Conservation (phyloP, 192 early-diverging fungal genomes). For the Podochytrium sp. region DNA sequence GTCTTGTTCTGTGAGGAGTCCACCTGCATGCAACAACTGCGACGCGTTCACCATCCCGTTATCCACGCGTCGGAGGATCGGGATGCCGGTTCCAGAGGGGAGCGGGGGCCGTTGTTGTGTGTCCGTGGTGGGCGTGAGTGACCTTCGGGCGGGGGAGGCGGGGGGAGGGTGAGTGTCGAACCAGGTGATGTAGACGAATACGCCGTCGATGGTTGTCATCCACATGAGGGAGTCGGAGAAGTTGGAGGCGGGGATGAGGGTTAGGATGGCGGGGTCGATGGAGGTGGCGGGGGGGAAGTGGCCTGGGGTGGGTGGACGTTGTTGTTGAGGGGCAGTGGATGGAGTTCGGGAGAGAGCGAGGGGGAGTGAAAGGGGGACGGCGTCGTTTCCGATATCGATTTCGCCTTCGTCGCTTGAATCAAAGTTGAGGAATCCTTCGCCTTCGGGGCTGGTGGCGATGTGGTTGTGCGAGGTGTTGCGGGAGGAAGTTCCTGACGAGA, state of each 20-base stretch:
- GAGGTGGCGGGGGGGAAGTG: not conserved
- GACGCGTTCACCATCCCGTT: conserved; percentile 84
- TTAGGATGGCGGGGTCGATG: conserved; percentile 21
- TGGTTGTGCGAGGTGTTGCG: not conserved
- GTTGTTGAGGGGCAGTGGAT: not conserved
- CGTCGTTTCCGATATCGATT: conserved; percentile 9
- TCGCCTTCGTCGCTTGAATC: conserved; percentile 21
- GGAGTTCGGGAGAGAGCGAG: not conserved
- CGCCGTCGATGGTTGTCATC: conserved; percentile 37
- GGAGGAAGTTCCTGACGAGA: conserved; percentile 8
- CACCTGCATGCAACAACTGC: conserved; percentile 82
- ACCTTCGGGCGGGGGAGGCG: not conserved
- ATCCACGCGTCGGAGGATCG: conserved; percentile 78
- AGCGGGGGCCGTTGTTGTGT: no score
- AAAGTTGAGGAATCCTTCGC: conserved; percentile 22
- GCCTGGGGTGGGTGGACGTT: no score
- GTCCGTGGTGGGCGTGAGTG: not conserved
- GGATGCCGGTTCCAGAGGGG: conserved; percentile 11
- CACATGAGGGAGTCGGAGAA: conserved; percentile 23
- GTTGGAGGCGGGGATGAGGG: conserved; percentile 26
- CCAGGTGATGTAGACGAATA: conserved; percentile 40
- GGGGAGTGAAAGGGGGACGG: no score
- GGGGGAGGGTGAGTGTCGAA: not conserved
- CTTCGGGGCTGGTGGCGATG: not conserved
- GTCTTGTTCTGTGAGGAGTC: conserved; percentile 81